Evolutionary conservation across 2,329 filamentous ascomycete genomes (phyloP).

Genomic region (Ophiostoma angusticollis): DNA sequence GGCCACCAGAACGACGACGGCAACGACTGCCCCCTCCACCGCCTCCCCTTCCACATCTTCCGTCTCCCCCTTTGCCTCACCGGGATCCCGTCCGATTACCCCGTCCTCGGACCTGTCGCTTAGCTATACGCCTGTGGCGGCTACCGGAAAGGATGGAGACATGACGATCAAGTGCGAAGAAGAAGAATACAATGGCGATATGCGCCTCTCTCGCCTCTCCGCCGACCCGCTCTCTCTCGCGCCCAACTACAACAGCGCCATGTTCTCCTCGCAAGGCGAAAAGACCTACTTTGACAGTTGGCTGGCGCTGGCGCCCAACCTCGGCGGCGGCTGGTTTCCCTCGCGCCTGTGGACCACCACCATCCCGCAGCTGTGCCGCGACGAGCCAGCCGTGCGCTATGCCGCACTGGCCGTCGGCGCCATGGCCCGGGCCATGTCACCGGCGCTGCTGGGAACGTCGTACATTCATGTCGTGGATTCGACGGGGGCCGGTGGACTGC

Average conservation of each 20-base stretch:
- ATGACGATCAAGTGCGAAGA: slow-evolving; percentile 2
- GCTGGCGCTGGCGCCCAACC: slow-evolving; percentile 14
- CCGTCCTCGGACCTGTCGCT: too few species aligned
- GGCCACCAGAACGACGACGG: not conserved
- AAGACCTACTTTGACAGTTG: slow-evolving; percentile 19
- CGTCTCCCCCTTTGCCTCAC: too few species aligned
- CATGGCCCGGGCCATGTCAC: slow-evolving; percentile 15
- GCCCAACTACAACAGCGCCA: slow-evolving; percentile 7
- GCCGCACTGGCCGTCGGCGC: slow-evolving; percentile 27
- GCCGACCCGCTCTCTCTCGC: slow-evolving; percentile 4
- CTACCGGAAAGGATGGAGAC: too few species aligned
- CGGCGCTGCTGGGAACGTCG: slow-evolving; percentile 6
- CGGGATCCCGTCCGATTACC: too few species aligned
- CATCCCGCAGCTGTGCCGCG: slow-evolving; percentile 22
- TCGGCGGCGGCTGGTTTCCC: slow-evolving; percentile 21
- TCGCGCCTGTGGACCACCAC: slow-evolving; percentile 23
- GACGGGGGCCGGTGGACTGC: not conserved
- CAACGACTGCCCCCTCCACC: not conserved
- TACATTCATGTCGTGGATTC: slow-evolving; percentile 1
- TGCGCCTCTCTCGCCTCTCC: not conserved
- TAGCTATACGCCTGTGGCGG: too few species aligned
- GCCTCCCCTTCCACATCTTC: too few species aligned
- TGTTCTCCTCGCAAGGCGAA: slow-evolving; percentile 14
- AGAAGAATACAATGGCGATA: not conserved
- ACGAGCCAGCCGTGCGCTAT: slow-evolving; percentile 23